Conservation (phyloP, 2,329 filamentous ascomycete genomes). For the Calycina herbarum region DNA sequence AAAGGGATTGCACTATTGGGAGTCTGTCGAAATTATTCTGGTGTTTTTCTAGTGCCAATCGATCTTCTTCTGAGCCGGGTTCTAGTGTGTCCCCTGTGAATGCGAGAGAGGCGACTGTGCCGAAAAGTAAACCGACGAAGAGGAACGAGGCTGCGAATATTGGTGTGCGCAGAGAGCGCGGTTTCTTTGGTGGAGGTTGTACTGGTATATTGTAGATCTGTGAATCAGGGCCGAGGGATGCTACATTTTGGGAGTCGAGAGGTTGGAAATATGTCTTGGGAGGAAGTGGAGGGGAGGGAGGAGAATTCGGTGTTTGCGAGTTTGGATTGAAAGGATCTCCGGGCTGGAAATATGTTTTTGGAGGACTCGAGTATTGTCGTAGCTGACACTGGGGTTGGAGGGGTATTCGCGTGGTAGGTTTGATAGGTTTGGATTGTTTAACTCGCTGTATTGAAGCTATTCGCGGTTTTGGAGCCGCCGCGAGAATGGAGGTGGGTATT, state of each 20-base stretch:
- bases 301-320: neutral
- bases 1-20: constrained; percentile 49
- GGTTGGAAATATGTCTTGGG: constrained; percentile 12
- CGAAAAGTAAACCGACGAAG: constrained; percentile 43
- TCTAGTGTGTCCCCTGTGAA: constrained; percentile 47
- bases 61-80: constrained; percentile 28
- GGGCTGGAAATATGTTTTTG: constrained; percentile 1
- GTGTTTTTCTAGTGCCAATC: constrained; percentile 28
- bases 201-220: constrained; percentile 25
- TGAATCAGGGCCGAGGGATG: constrained; percentile 28
- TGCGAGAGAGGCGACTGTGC: constrained; percentile 42
- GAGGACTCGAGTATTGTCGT: neutral
- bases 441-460: neutral
- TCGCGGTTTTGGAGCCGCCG: neutral
- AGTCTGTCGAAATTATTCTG: constrained; percentile 45
- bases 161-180: constrained; percentile 33
- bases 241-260: constrained; percentile 15
- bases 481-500: neutral
- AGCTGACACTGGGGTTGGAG: neutral
- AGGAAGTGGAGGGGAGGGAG: constrained; percentile 14
- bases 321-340: neutral
- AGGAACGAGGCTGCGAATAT: constrained; percentile 42
- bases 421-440: neutral
- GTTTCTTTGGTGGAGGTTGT: constrained; percentile 24
- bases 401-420: neutral